Evolutionary conservation across 345 rosid genomes (phyloP), one percentile per base, ranked within the genome.

Genomic region (Eucalyptus leucophloia): DNA sequence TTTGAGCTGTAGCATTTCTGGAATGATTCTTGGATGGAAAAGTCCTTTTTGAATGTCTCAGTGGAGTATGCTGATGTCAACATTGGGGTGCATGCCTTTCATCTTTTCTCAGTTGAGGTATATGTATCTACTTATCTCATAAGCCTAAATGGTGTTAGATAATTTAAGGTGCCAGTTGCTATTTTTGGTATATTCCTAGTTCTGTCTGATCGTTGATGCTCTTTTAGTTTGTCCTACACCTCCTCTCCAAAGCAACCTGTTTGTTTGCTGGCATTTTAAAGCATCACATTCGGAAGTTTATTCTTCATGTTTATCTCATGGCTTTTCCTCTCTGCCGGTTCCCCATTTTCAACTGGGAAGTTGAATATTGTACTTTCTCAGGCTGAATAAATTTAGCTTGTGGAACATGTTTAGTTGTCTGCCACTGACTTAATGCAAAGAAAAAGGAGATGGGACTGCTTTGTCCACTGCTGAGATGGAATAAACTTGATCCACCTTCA

Each of bases 401-500:
- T 77, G 83, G 45, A 37, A 37, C 47, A 37, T 77, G 45, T 77
- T 23, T 23, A 6, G 42, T 77, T 8, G 16, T 77, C 45, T 77
- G 85, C 85, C 47, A 40, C 17, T 77, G 85, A 77, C 15, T 40
- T 77, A 77, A 77, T 45, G 32, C 56, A 82, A 89, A 47, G 19
- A 87, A 87, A 42, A 87, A 82, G 81, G 91, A 34, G 81, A 90
- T 87, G 91, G 89, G 91, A 45, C 58, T 87, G 37, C 89, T 89
- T 54, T 89, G 88, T 44, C 23, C 89, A 54, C 34, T 89, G 87
- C 50, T 89, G 42, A 87, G 58, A 80, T 89, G 91, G 91, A 87
- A 87, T 58, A 77, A 89, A 56, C 12, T 87, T 3, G 91, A 89
- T 77, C 88, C 51, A 30, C 89, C 91, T 69, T 89, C 82, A 87